Base-by-base conservation (phyloP, 805 yeast species). In the Zygoascus bituminiphila region DNA sequence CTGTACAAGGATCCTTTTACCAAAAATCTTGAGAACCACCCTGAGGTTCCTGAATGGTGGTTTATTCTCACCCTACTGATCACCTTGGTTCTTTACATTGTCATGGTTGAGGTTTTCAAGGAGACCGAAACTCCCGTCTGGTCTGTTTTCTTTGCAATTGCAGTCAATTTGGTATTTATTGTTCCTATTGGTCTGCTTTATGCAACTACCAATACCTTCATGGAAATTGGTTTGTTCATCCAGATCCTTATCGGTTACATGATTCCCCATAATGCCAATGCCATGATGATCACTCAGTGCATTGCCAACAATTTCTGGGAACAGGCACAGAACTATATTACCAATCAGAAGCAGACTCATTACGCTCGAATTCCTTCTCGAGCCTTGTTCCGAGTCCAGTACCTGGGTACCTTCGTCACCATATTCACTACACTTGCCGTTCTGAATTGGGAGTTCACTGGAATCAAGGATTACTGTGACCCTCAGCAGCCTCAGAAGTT, bases 161-260 rank as follows among this genome's bases (percentile, higher is more conserved):
- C 69, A 9, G 71, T 81, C 54, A 76, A 77, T 50, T 60, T 77
- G 36, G 60, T 78, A n/a, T 80, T 82, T 61, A 64, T 82, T 51
- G 63, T 82, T 36, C 88, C 88, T 19, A 68, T 81, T 31, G 79
- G 83, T 7, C 67, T 82, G 8, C 70, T 82, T 42, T 74, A 74
- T 19, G 79, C 86, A 2, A 74, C 75, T 25, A 80, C 88, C 0
- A 81, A 81, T 63, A 72, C 64, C 48, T 58, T 71, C 2, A 70
- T 81, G 51, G 79, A 81, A 15, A 65, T 82, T 53, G 78, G 78
- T 57, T 83, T 80, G 2, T 63, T 82, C 47, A 75, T 79, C 4
- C 85, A 82, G 57, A 65, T 82, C 48, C 70, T 82, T 45, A 76
- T 79, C 39, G 88, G 87, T 1, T 80, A 79, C 58, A 74, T 81